Conservation (phyloP, 495 filamentous ascomycete genomes). For the Daldinia vernicosa region DNA sequence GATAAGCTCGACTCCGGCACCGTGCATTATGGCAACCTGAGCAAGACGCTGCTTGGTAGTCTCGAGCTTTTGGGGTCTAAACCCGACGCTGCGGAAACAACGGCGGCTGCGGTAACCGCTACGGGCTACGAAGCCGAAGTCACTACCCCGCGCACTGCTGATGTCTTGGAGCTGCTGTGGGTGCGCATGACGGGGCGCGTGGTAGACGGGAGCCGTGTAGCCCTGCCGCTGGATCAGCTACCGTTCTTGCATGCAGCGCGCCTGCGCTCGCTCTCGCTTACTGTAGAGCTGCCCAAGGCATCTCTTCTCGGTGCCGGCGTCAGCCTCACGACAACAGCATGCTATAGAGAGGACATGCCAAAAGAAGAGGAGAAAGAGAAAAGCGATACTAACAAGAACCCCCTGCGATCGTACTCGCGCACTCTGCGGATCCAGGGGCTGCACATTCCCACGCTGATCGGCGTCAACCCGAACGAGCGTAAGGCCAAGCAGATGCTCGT, state of each 20-base stretch:
- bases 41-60: constrained; percentile 58
- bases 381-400: constrained; percentile 21
- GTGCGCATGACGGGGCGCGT: constrained; percentile 44
- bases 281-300: constrained; percentile 61
- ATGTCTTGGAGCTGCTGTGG: constrained; percentile 49
- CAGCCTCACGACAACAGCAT: constrained; percentile 51
- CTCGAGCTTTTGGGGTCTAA: constrained; percentile 35
- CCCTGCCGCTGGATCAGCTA: constrained; percentile 39
- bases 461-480: constrained; percentile 68
- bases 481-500: constrained; percentile 65
- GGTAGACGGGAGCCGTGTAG: constrained; percentile 41
- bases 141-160: constrained; percentile 22
- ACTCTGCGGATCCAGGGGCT: constrained; percentile 54
- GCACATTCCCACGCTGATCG: constrained; percentile 66
- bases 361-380: background rate
- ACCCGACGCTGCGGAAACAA: background rate
- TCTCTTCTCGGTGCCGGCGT: constrained; percentile 59
- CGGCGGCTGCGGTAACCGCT: background rate
- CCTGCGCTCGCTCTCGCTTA: constrained; percentile 52
- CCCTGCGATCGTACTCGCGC: constrained; percentile 41
- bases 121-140: background rate
- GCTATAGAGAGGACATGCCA: constrained; percentile 33
- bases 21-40: constrained; percentile 68
- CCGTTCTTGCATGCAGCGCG: constrained; percentile 43
- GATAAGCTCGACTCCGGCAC: constrained; percentile 60